phyloP scores from a whole-genome alignment of 306 rosid genomes.

The Hylodesmum podocarpum region DNA sequence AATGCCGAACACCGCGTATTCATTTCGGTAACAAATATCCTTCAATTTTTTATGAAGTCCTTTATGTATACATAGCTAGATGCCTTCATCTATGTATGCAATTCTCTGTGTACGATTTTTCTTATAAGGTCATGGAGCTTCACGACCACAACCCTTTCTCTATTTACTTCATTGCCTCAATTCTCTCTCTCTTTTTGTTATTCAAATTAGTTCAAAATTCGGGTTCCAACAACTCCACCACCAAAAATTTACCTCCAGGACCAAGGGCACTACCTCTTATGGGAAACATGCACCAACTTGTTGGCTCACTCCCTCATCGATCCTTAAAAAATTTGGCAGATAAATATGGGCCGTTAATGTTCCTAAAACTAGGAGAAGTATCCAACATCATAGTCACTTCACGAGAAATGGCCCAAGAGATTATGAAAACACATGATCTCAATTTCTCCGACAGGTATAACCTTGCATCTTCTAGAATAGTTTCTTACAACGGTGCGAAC shows the following conservation, averaged over 20 bases:
- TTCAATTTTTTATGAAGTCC: too few species aligned
- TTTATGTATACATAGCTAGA: not conserved
- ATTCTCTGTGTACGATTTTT: not conserved
- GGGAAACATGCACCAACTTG: slow-evolving; percentile 20
- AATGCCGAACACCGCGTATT: too few species aligned
- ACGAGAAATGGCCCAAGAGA: slow-evolving; percentile 13
- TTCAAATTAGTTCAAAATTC: not conserved
- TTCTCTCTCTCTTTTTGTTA: not conserved
- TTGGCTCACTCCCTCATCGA: slow-evolving; percentile 1
- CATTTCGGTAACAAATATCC: too few species aligned
- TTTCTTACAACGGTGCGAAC: not conserved
- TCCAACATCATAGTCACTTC: slow-evolving; percentile 22
- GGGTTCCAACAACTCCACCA: not conserved
- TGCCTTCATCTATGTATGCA: not conserved
- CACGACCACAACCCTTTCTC: not conserved
- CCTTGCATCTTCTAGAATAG: not conserved
- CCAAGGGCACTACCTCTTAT: slow-evolving; percentile 30
- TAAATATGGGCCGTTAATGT: slow-evolving; percentile 28
- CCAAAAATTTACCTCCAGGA: slow-evolving; percentile 33
- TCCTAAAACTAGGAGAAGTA: slow-evolving; percentile 29
- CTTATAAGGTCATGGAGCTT: slow-evolving; percentile 10
- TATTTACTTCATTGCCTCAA: not conserved
- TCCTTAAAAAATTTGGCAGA: not conserved
- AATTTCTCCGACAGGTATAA: slow-evolving; percentile 18
- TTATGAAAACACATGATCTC: slow-evolving; percentile 26